A percentile compares a stretch with the other conserved stretches of the same genome.
phyloP scores from a whole-genome alignment of 2,329 filamentous ascomycete genomes.

The Pseudopyrenochaeta lycopersici region DNA sequence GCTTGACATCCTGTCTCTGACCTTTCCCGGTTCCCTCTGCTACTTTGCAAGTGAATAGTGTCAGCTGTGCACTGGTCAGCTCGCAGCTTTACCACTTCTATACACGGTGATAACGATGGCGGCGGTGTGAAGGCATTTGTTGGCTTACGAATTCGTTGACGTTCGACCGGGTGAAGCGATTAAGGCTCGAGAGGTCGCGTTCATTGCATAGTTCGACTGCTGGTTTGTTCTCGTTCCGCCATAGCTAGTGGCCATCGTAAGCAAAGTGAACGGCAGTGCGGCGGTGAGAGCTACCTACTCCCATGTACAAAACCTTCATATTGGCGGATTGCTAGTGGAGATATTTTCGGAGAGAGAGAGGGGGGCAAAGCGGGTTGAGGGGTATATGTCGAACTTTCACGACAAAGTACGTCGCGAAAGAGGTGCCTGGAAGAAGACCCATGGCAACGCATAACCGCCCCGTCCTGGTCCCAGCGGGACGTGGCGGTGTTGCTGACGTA shows the following conservation, averaged over 20 bases:
- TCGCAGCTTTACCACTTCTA: too few relatives aligned
- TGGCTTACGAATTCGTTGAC: slow-evolving; percentile 36
- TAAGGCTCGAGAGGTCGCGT: slow-evolving; percentile 80
- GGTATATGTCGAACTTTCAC: background rate
- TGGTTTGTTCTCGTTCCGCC: slow-evolving; percentile 80
- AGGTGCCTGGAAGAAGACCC: slow-evolving; percentile 30
- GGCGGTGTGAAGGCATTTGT: too few relatives aligned
- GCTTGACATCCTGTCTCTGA: slow-evolving; percentile 84
- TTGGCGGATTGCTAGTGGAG: slow-evolving; percentile 27
- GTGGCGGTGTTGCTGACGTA: slow-evolving; percentile 24
- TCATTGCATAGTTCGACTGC: slow-evolving; percentile 78
- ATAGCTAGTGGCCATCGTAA: slow-evolving; percentile 65
- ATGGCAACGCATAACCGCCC: slow-evolving; percentile 4
- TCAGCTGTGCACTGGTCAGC: too few relatives aligned
- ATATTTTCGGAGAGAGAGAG: too few relatives aligned
- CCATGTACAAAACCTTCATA: slow-evolving; percentile 91
- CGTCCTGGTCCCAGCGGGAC: slow-evolving; percentile 6
- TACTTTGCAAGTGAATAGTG: too few relatives aligned
- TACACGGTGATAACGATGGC: background rate
- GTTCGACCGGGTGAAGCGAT: slow-evolving; percentile 73
- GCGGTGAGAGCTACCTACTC: slow-evolving; percentile 67
- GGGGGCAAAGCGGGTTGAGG: too few relatives aligned
- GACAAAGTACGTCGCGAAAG: slow-evolving; percentile 5
- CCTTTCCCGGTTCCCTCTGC: slow-evolving; percentile 85
- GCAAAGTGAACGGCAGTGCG: slow-evolving; percentile 8